Evolutionary conservation across 805 yeast genomes (phyloP).

Genomic region (Yamadazyma laniorum): DNA sequence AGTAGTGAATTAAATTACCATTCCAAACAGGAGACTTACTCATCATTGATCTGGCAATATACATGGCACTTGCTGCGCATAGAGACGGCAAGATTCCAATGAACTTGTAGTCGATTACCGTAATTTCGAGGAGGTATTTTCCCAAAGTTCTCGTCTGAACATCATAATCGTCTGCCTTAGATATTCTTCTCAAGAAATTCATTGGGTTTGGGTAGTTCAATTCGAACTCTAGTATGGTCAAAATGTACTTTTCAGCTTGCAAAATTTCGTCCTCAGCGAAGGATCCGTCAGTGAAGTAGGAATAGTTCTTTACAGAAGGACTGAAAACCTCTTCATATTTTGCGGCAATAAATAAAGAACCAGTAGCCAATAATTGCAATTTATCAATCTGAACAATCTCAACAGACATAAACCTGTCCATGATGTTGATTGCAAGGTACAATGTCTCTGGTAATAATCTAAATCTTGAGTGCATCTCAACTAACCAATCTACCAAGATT

Average conservation of each 20-base stretch:
- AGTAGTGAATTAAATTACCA: constrained; percentile 82
- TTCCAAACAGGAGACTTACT: constrained; percentile 73
- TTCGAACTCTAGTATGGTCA: constrained; percentile 70
- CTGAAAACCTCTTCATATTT: constrained; percentile 90
- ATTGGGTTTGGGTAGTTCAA: constrained; percentile 85
- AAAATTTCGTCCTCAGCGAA: constrained; percentile 77
- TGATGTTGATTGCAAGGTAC: constrained; percentile 74
- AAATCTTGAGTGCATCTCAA: constrained; percentile 82
- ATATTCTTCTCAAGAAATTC: constrained; percentile 83
- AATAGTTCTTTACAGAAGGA: constrained; percentile 81
- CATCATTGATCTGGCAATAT: constrained; percentile 69
- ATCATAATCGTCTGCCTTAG: constrained; percentile 89
- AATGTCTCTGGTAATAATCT: constrained; percentile 83
- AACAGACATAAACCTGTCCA: constrained; percentile 82
- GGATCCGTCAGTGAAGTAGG: constrained; percentile 85
- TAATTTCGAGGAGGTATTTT: constrained; percentile 76
- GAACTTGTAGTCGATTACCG: constrained; percentile 72
- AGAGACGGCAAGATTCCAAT: constrained; percentile 72
- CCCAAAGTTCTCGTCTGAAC: constrained; percentile 81
- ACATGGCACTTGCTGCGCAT: constrained; percentile 88
- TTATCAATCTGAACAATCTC: constrained; percentile 75
- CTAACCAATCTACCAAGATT: constrained; percentile 90
- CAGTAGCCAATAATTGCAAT: constrained; percentile 82
- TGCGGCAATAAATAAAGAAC: constrained; percentile 84
- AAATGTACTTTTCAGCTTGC: constrained; percentile 76